Evolutionary conservation across 805 yeast species (phyloP), one percentile per base, ranked within the genome.

Genomic region (Cyberlindnera sargentensis): DNA sequence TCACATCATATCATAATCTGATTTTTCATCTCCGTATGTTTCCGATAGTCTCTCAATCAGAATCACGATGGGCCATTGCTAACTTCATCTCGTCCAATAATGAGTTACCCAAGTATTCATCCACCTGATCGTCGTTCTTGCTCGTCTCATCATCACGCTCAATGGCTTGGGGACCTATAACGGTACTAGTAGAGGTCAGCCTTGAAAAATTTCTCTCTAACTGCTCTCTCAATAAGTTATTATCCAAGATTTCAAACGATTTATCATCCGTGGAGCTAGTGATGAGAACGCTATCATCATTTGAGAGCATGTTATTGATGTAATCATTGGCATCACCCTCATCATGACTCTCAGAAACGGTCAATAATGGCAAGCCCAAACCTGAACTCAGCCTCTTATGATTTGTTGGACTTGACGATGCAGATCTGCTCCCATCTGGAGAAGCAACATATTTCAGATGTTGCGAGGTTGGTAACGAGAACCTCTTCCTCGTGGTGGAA

Each of bases 321-420:
- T 54, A 52, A 28, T 52, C 55, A 8, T 34, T 41, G 9, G 39
- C 55, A 8, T 34, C 43, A 15, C 47, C 38, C 7, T 37, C 47
- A 9, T 48, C 47, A 8, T 47, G 33, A 3, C 48, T 53, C 31
- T 61, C 65, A 24, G 54, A 34, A 5, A 61, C 62, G 1, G 62
- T 61, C 27, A 61, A 37, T 24, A 61, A 41, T 9, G 63, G 52
- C 4, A 61, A 40, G 4, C 55, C 42, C 3, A 61, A 44, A 1
- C 65, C 65, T 3, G 58, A 53, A 38, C 62, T 59, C 11, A 50
- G 34, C 40, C 63, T 49, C 36, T 56, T 59, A 26, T 39, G 48
- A 11, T 40, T 41, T 9, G 47, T 42, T 9, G 52, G 50, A 31
- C 41, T 38, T 5, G 36, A 31, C 6, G 29, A 24, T 6, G 34